A percentile compares a stretch with the other conserved stretches of the same genome.
phyloP scores from a whole-genome alignment of 257 asterid species.

The Plantago elongata region DNA sequence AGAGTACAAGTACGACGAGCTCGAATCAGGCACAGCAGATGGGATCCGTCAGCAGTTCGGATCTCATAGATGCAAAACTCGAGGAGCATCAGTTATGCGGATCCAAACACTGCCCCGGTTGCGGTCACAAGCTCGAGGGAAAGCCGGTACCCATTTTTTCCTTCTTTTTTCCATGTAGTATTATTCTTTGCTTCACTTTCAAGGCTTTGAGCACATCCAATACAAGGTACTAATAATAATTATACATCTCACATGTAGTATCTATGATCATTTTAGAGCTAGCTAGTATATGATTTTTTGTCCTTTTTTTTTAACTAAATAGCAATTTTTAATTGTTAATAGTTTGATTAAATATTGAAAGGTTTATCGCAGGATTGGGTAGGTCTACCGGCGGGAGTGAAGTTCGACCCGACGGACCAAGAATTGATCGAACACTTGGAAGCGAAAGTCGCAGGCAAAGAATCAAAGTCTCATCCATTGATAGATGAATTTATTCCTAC shows the following conservation, averaged over 20 bases:
- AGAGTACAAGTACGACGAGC: constrained; percentile 26
- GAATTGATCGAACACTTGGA: constrained; percentile 96
- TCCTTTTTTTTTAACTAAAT: background rate
- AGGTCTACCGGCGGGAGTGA: constrained; percentile 95
- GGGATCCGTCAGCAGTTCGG: constrained; percentile 71
- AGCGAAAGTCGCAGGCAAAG: constrained; percentile 77
- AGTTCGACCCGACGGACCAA: constrained; percentile 97
- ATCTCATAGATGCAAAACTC: constrained; percentile 93
- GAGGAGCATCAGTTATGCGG: constrained; percentile 95
- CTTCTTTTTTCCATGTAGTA: background rate
- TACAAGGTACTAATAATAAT: constrained; percentile 13
- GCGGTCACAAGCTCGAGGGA: constrained; percentile 92
- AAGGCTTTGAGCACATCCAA: constrained; percentile 25
- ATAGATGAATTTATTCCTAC: constrained; percentile 71
- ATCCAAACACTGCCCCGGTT: constrained; percentile 94
- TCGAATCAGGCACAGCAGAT: constrained; percentile 23
- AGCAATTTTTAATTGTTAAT: too few species aligned
- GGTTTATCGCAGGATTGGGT: constrained; percentile 7
- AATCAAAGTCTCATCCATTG: constrained; percentile 90
- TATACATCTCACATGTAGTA: background rate
- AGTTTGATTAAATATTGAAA: too few species aligned
- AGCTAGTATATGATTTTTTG: background rate
- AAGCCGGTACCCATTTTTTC: constrained; percentile 60
- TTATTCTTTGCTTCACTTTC: constrained; percentile 45
- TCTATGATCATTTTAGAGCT: background rate